Base-by-base conservation (phyloP, 2,329 filamentous ascomycete genomes). In the Cladosporium sphaerospermum region DNA sequence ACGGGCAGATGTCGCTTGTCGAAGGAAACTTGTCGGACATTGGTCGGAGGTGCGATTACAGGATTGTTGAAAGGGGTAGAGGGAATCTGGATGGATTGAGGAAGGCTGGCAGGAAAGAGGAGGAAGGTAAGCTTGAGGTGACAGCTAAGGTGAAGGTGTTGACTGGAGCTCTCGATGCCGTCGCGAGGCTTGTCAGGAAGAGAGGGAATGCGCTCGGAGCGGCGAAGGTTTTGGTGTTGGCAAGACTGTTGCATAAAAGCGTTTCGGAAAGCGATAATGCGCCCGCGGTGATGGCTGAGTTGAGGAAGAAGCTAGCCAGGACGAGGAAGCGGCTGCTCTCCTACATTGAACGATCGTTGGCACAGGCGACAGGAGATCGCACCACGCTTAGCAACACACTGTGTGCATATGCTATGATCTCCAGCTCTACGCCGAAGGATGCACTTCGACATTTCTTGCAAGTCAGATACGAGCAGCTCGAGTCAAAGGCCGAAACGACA, bases 351-450 rank as follows among this genome's bases (percentile, higher is more conserved):
- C 74, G 75, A 54, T 73, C 71, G 4, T 69, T 77, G 68, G 52
- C 63, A 2, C 57, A 59, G 4, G 16, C 52, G 9, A 44, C 45
- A 9, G 59, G 61, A 10, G 70, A 73, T 3, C 78, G 62, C 56
- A 73, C 64, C 56, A 68, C 56, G 59, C 77, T 93, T 13, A 74
- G 92, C 10, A 85, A 89, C 61, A 83, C 85, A 0, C 76, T 96
- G 59, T 87, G 84, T 53, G 90, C 91, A 0, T 91, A 90, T 67
- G 90, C 89, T 56, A 75, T 97, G 47, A 82, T 84, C 1, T 90
- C 86, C 3, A 95, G 82, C 62, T 89, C 86, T 0, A 87, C 89
- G 0, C 83, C 88, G 0, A 83, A 81, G 54, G 90, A 96, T 65
- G 86, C 89, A 0, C 70, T 96, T 50, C 76, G 82, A 7, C 84